Evolutionary conservation across 495 filamentous ascomycete genomes (phyloP), one percentile per base, ranked within the genome.

Genomic region (Aspergillus indologenus): DNA sequence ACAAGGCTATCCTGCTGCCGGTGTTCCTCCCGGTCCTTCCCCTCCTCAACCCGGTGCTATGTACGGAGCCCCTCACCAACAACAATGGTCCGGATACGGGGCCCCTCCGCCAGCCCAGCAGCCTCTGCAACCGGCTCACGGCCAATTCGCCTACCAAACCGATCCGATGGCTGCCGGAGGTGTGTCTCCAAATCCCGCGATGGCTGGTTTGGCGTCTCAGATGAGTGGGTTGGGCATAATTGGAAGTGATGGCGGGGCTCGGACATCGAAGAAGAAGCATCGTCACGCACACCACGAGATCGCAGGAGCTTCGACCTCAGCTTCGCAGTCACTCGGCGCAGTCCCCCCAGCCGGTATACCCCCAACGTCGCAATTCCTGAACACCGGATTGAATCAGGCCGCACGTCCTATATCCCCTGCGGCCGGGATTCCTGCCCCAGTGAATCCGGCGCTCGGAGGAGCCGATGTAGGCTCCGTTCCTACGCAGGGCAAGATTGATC

Each of bases 271-370:
- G 78, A 98, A 98, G 83, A 96, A 96, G 81, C 87, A 96, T 64
- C 80, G 92, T 34, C 92, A 96, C 75, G 94, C 90, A 54, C 90
- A 95, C 73, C 94, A 99, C 71, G 84, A 86, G 24, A 83, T 99
- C 44, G 94, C 92, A 60, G 82, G 84, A 46, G 79, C 78, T 29
- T 81, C 65, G 1, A 54, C 62, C 19, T 59, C 66, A 6, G 46
- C 61, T 77, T 81, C 59, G 83, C 90, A 50, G 86, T 70, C 75
- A 79, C 46, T 90, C 84, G 78, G 87, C 83, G 71, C 83, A 76
- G 80, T 86, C 58, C 82, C 85, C n/a, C 82, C 83, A 31, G 79
- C 81, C 45, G 70, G 65, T 20, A 79, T 78, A 19, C 71, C 72
- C 44, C 83, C 83, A 14, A 74, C 83, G 3, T 83, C 85, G n/a